Conservation (phyloP, 495 filamentous ascomycete species). For the Aspergillus mulundensis region DNA sequence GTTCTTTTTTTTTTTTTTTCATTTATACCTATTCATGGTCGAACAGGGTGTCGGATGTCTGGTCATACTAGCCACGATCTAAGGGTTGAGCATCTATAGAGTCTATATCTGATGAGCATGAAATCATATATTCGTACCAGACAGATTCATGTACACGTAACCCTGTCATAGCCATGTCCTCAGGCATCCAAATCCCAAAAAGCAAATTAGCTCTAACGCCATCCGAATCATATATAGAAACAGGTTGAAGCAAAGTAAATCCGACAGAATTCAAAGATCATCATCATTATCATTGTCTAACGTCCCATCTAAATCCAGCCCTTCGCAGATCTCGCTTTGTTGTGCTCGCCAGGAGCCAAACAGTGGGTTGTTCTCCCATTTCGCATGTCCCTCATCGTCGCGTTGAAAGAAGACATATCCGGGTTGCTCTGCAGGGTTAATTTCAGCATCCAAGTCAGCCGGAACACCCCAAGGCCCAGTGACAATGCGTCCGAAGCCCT, state of each 20-base stretch:
- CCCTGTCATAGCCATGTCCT: not conserved
- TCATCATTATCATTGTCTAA: conserved; percentile 14
- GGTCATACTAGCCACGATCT: not conserved
- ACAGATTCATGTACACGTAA: not conserved
- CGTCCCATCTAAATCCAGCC: conserved; percentile 30
- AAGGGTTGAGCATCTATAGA: not conserved
- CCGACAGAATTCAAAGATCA: conserved; percentile 10
- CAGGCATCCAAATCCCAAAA: not conserved
- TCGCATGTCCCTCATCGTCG: conserved; percentile 35
- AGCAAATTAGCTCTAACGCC: not conserved
- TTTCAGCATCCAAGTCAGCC: conserved; percentile 9
- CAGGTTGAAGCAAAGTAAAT: not conserved
- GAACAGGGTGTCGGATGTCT: too few species aligned
- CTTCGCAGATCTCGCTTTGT: conserved; percentile 35
- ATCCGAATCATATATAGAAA: not conserved
- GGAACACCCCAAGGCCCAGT: conserved; percentile 25
- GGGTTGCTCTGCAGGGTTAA: conserved; percentile 21
- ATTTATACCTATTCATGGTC: too few species aligned
- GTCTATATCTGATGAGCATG: not conserved
- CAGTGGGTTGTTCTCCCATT: conserved; percentile 33
- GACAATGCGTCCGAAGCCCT: conserved; percentile 35
- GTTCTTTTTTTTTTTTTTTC: too few species aligned
- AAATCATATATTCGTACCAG: not conserved
- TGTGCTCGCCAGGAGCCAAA: conserved; percentile 40
- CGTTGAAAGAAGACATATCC: conserved; percentile 44